phyloP scores from a whole-genome alignment of 192 early-diverging fungal species.

The Phlyctochytrium bullatum region DNA sequence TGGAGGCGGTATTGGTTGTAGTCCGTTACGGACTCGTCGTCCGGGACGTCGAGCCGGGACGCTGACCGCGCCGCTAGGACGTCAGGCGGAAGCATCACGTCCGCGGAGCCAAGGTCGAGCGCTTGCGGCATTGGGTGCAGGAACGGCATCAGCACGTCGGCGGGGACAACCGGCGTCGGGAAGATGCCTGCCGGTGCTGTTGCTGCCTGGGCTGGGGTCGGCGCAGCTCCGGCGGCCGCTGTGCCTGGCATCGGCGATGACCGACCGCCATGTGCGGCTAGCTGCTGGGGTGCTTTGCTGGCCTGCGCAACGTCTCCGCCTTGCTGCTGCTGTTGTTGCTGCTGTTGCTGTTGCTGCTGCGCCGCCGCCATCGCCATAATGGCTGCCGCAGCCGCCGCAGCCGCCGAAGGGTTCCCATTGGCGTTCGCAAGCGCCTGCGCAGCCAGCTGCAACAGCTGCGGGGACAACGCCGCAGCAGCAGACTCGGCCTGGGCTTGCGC shows the following conservation, averaged over 20 bases:
- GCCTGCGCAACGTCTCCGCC: not conserved
- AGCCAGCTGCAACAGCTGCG: not conserved
- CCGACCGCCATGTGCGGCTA: not conserved
- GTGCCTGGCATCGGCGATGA: too few relatives aligned
- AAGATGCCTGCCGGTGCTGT: not conserved
- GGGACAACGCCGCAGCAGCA: not conserved
- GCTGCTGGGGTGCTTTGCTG: not conserved
- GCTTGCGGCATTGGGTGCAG: not conserved
- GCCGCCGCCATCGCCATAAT: not conserved
- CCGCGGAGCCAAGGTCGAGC: not conserved
- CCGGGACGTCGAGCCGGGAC: not conserved
- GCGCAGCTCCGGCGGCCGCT: not conserved
- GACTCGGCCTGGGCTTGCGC: too few relatives aligned
- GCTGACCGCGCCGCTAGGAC: too few relatives aligned
- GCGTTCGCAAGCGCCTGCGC: too few relatives aligned
- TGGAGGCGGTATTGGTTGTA: too few relatives aligned
- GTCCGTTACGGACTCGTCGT: not conserved
- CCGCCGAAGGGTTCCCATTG: too few relatives aligned
- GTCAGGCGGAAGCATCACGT: not conserved
- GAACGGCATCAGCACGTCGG: not conserved
- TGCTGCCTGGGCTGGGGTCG: not conserved
- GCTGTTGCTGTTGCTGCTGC: not conserved
- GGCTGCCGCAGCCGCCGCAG: not conserved
- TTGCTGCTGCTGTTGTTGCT: not conserved
- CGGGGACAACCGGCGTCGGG: not conserved